phyloP scores from a whole-genome alignment of 148 eudicot species.

The Camellia japonica region DNA sequence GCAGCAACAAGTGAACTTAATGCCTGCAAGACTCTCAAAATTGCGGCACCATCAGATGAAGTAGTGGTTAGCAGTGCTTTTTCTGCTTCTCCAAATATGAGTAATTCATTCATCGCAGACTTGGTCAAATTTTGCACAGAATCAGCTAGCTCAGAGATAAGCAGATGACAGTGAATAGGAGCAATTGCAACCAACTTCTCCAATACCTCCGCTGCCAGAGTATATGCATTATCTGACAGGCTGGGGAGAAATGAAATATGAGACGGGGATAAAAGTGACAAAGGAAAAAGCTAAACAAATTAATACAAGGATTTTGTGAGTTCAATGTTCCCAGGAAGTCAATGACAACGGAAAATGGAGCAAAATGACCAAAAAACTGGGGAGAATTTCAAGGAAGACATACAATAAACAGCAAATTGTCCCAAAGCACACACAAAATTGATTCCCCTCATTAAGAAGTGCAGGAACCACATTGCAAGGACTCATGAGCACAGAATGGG shows the following conservation, averaged over 20 bases:
- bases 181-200: conserved; percentile 77
- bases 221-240: conserved; percentile 88
- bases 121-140: conserved; percentile 66
- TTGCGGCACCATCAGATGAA: conserved; percentile 84
- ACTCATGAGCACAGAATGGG: neutral
- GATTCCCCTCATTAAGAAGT: neutral
- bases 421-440: neutral
- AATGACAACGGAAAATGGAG: neutral
- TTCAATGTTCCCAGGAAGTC: conserved; percentile 1
- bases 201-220: conserved; percentile 80
- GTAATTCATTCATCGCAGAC: conserved; percentile 81
- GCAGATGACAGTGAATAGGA: conserved; percentile 68
- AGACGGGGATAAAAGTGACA: conserved; percentile 14
- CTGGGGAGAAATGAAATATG: conserved; percentile 36
- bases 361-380: neutral
- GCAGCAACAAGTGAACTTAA: conserved; percentile 80
- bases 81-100: conserved; percentile 66
- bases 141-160: conserved; percentile 75
- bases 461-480: neutral
- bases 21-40: conserved; percentile 87
- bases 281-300: neutral
- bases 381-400: neutral
- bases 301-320: neutral
- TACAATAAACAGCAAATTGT: neutral
- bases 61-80: conserved; percentile 73